These are phyloP conservation scores for Geotrichum klebahnii DNA, from an alignment of 1,139 yeast species.

Conservation along the genomic window DNA sequence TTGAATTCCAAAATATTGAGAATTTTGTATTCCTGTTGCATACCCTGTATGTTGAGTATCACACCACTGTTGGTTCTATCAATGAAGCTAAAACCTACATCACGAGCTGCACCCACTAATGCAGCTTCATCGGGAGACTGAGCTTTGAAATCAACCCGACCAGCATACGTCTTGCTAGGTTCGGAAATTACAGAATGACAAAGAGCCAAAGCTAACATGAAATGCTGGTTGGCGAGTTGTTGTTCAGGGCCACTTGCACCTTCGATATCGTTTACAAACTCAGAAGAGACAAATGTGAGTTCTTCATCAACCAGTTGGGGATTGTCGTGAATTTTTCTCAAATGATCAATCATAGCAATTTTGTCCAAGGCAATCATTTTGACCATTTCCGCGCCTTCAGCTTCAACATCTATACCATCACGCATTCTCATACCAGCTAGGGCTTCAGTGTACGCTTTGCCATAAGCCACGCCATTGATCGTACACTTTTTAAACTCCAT, in stretches of 20 bases:
- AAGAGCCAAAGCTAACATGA: slow-evolving; percentile 74
- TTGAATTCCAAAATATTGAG: slow-evolving; percentile 93
- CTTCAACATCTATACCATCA: slow-evolving; percentile 69
- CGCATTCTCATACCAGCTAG: slow-evolving; percentile 86
- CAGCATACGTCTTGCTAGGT: slow-evolving; percentile 45
- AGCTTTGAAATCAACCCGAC: slow-evolving; percentile 65
- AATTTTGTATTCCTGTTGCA: slow-evolving; percentile 60
- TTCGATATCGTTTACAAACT: slow-evolving; percentile 42
- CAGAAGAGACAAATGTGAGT: slow-evolving; percentile 76
- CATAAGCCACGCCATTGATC: slow-evolving; percentile 79
- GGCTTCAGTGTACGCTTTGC: slow-evolving; percentile 94
- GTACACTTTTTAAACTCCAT: slow-evolving; percentile 96
- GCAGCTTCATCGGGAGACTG: slow-evolving; percentile 99
- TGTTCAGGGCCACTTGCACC: slow-evolving; percentile 52
- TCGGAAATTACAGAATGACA: slow-evolving; percentile 92
- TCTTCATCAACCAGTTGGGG: slow-evolving; percentile 58
- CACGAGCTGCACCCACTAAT: slow-evolving; percentile 85
- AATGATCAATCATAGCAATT: slow-evolving; percentile 55
- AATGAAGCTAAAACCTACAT: slow-evolving; percentile 76
- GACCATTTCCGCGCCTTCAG: slow-evolving; percentile 56
- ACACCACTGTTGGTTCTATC: slow-evolving; percentile 70
- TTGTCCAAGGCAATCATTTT: slow-evolving; percentile 54
- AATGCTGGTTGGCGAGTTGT: slow-evolving; percentile 55
- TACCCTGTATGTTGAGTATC: slow-evolving; percentile 69
- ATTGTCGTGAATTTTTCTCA: slow-evolving; percentile 49